Evolutionary conservation across 768 basidiomycete species (phyloP), one percentile per base, ranked within the genome.

Genomic region (Russula compacta): DNA sequence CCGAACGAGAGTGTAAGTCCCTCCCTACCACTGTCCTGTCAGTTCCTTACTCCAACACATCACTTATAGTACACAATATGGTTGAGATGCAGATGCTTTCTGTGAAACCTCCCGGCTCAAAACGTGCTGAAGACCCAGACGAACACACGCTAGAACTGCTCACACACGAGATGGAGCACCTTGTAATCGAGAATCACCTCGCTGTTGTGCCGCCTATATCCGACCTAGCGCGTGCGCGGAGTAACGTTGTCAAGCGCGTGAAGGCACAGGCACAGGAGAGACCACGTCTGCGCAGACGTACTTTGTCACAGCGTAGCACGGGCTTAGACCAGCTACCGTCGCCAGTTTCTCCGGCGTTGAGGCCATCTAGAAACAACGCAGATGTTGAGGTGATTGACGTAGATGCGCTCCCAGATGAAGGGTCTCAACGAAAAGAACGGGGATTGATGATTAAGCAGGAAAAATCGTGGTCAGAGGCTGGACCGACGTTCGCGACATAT

Each of bases 101-200:
- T 15, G 36, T 58, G 35, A 53, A 54, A n/a, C 33, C 53, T 8
- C 21, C 21, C 38, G 63, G 42, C 40, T 51, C 43, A 15, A 54
- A 32, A 38, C 43, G 33, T 46, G 3, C 40, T 8, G 35, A 24
- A 9, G 56, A 51, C 38, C 52, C 39, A 12, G 66, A 66, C 33
- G 64, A 60, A 17, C 49, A 56, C 32, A 59, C 66, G 14, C 39
- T 66, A 1, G 47, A 58, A 36, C 39, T 56, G 11, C 60, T 66
- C 32, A 65, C 66, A n/a, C 59, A n/a, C 39, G 66, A 65, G 47
- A 66, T 66, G 66, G 64, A 66, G 35, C 53, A 61, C 15, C 60
- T 65, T 14, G 51, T 65, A 50, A 61, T 66, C 29, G 66, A 66
- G 44, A 60, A 57, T 19, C 42, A 53, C 19, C 63, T 66, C 12